Base-by-base conservation (phyloP, 495 filamentous ascomycete genomes). In the Aspergillus sparsus region DNA sequence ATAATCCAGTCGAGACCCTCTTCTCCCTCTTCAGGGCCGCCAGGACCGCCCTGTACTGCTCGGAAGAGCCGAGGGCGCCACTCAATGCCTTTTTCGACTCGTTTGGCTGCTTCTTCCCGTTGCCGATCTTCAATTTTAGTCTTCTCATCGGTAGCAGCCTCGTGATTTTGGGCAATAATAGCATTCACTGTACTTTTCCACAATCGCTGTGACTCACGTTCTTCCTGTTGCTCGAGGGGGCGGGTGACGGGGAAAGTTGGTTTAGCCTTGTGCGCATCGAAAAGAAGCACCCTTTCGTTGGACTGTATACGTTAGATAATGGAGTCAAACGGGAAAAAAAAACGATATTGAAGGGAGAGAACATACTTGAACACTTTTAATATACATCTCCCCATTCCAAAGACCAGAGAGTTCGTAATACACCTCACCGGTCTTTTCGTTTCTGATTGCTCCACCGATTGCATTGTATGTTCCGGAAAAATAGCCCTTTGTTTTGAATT, bases 401-500 rank as follows among this genome's bases (percentile, higher is more conserved):
- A 92, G 75, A 18, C 94, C 94, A 2, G 90, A 92, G 11, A 99
- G 76, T 74, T 99, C 94, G 66, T 87, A 99, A 31, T 96, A 81
- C 8, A 85, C 74, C 66, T 97, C 90, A 39, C 90, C 91, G 1
- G 89, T 95, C 68, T 87, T 84, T 45, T 91, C 92, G 67, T 95
- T 90, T 71, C 88, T 96, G 78, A 99, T 96, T 11, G 81, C 87
- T 32, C 94, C 94, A 10, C 92, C 91, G 69, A 99, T 94, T 33
- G 91, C 91, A 70, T 99, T 96, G 72, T 99, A 98, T 2, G 90
- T 93, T 2, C 94, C 94, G 55, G 92, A 88, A 66, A 98, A 93
- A 79, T 95, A 99, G 6, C 95, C 95, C 73, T 99, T 99, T 34
- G 90, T 93, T 73, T 98, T 99, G 78, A 99, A 99, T 62, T 99